Evolutionary conservation across 2,329 filamentous ascomycete genomes (phyloP), one percentile per base, ranked within the genome.

Genomic region (Aspergillus puulaauensis): DNA sequence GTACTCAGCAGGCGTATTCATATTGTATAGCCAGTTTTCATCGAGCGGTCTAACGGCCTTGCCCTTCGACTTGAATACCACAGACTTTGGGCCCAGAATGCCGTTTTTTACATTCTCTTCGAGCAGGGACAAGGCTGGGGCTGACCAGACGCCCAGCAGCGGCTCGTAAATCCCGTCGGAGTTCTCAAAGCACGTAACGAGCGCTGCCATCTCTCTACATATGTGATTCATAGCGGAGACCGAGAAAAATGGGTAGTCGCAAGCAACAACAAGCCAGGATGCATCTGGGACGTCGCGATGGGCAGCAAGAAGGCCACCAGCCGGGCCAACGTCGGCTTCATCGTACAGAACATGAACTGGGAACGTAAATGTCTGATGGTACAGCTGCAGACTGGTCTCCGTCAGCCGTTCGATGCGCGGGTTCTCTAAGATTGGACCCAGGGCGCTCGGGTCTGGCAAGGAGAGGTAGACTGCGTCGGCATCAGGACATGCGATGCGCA

Each of bases 1-100:
- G 80, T 79, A 83, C 31, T 83, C 78, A 21, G 68, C 67, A 31
- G 48, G 47, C 4, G 60, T 67, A 59, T 69, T 68, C 17, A 57
- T 57, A 54, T 66, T 69, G 35, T 68, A 63, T 23, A 70, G 53
- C 58, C 59, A 62, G 21, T 54, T 40, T 55, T 60, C 49, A 47
- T 60, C 43, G 6, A 33, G 17, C 1, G 62, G 47, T 8, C 41
- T 41, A 12, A 64, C 48, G 41, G 61, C 40, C 50, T 57, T 64
- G 14, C 64, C 64, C 6, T 57, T 41, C 15, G 65, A 6, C 17
- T 65, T 50, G 14, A 61, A 57, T 2, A 69, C 45, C 4, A 66
- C 60, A 41, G 52, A 56, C 27, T 57, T 58, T 8, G 67, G 60
- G 3, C 64, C 65, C 2, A 46, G 46, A 19, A 51, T 60, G 15